phyloP scores from a whole-genome alignment of 2,329 filamentous ascomycete genomes.

The Ceratocystis alfenasii region DNA sequence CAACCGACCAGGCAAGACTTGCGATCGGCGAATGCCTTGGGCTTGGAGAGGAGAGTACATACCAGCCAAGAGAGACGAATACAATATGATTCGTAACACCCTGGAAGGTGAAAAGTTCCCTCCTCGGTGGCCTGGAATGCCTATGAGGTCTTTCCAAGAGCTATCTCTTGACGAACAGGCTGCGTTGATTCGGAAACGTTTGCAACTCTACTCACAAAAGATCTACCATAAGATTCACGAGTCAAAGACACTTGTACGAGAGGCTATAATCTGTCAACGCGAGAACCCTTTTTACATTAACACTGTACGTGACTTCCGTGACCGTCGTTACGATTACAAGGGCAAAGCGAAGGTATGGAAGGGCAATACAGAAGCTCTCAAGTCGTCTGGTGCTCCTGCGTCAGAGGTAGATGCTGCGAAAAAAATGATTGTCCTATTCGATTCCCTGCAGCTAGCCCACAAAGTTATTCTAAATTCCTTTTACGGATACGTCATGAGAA shows the following conservation, averaged over 20 bases:
- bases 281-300: constrained; percentile 98
- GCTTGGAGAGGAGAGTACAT: constrained; percentile 96
- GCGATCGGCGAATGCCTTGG: constrained; percentile 89
- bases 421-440: constrained; percentile 96
- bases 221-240: constrained; percentile 99
- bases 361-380: constrained; percentile 79
- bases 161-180: constrained; percentile 74
- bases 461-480: constrained; percentile 99
- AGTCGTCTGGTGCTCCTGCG: constrained; percentile 63
- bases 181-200: constrained; percentile 64
- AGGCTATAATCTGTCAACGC: constrained; percentile 95
- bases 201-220: constrained; percentile 92
- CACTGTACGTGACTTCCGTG: constrained; percentile 89
- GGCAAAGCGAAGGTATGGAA: constrained; percentile 98
- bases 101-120: constrained; percentile 90
- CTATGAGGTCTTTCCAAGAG: constrained; percentile 66
- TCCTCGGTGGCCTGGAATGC: constrained; percentile 58
- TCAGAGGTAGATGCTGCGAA: constrained; percentile 83
- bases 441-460: constrained; percentile 91
- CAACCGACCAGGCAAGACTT: constrained; percentile 93
- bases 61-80: constrained; percentile 90
- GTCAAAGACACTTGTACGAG: constrained; percentile 77
- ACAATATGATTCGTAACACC: constrained; percentile 95
- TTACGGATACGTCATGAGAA: constrained; percentile 98
- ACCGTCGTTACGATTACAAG: constrained; percentile 96